A percentile compares a stretch with the other conserved stretches of the same genome.
phyloP scores from a whole-genome alignment of 1,284 basidiomycete genomes.

The Phaffia rhodozyma region DNA sequence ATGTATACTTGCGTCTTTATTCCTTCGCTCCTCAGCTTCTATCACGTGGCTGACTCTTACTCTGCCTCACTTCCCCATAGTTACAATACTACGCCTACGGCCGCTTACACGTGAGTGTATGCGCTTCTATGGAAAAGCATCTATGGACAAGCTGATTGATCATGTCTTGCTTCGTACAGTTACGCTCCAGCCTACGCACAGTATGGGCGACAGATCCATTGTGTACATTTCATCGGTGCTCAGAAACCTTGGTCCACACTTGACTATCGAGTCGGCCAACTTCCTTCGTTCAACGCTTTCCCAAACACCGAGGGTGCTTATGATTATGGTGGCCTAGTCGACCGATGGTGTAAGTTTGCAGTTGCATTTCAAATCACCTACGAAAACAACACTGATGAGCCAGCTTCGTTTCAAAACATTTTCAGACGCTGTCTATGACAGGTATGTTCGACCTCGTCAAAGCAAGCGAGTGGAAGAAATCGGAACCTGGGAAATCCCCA shows the following conservation, averaged over 20 bases:
- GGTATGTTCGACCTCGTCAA: slow-evolving; percentile 52
- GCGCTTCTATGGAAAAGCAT: slow-evolving; percentile 22
- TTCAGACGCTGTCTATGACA: slow-evolving; percentile 59
- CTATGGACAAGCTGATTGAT: slow-evolving; percentile 23
- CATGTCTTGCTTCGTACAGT: slow-evolving; percentile 36
- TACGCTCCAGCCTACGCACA: slow-evolving; percentile 92
- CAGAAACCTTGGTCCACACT: slow-evolving; percentile 85
- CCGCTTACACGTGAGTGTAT: slow-evolving; percentile 74
- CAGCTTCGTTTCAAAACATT: too few species aligned
- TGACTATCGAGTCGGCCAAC: slow-evolving; percentile 45
- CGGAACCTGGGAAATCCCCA: slow-evolving; percentile 51
- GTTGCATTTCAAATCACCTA: too few species aligned
- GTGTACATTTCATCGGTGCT: slow-evolving; percentile 87
- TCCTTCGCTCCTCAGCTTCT: not conserved
- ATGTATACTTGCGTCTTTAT: slow-evolving; percentile 18
- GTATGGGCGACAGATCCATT: slow-evolving; percentile 75
- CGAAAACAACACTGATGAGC: too few species aligned
- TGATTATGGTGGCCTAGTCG: slow-evolving; percentile 49
- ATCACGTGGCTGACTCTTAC: not conserved
- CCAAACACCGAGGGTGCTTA: slow-evolving; percentile 26
- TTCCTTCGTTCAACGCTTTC: slow-evolving; percentile 30
- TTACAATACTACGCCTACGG: slow-evolving; percentile 96
- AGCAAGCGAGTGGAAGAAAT: slow-evolving; percentile 26
- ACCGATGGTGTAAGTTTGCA: slow-evolving; percentile 57
- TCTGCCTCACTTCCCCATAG: slow-evolving; percentile 21